These are phyloP conservation scores for Naematelia encephala DNA, from an alignment of 768 basidiomycete species.

Conservation along the genomic window DNA sequence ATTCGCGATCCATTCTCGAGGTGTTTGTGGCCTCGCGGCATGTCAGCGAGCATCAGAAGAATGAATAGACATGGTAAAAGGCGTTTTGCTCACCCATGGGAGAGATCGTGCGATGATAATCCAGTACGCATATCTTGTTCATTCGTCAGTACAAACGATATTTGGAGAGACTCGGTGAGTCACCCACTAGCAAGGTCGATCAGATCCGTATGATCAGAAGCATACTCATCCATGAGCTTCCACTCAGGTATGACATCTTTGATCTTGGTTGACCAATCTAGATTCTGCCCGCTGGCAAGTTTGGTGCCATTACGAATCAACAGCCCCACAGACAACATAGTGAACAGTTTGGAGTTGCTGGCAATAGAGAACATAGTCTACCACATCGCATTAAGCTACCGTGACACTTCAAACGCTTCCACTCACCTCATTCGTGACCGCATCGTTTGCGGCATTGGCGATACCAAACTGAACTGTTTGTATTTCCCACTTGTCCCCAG, in stretches of 20 bases:
- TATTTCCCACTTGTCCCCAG: no score
- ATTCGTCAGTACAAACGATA: no score
- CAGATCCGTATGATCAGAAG: constrained; percentile 31
- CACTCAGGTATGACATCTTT: constrained; percentile 40
- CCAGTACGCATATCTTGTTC: constrained; percentile 1
- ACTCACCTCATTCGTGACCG: no score
- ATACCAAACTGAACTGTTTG: no score
- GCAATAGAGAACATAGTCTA: constrained; percentile 44
- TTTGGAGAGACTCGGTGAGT: no score
- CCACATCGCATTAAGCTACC: no score
- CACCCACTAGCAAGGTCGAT: constrained; percentile 37
- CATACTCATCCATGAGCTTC: constrained; percentile 34
- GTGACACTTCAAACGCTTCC: no score
- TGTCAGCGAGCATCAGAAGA: no score
- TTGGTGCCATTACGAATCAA: constrained; percentile 27
- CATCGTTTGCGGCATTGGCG: no score
- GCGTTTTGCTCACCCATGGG: no score
- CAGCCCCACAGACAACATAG: constrained; percentile 28
- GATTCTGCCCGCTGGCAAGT: constrained; percentile 17
- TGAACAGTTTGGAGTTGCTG: constrained; percentile 47
- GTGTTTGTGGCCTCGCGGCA: no score
- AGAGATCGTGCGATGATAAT: background rate
- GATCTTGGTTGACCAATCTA: constrained; percentile 36
- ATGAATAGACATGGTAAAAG: no score
- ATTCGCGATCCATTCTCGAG: background rate